Evolutionary conservation across 345 rosid species (phyloP).

Genomic region (Fremontodendron californicum): DNA sequence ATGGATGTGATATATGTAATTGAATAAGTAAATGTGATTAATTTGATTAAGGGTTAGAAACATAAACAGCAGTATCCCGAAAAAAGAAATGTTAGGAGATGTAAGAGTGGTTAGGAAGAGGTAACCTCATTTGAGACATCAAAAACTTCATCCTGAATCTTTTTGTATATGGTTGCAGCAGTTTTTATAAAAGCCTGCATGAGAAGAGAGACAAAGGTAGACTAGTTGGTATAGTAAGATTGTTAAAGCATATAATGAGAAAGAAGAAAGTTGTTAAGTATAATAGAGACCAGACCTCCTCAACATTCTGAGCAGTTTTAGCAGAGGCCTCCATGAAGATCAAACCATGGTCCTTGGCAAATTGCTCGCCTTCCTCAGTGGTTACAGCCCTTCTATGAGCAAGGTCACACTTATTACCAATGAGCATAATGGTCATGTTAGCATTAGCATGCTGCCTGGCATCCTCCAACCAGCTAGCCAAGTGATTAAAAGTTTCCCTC

Average conservation of each 20-base stretch:
- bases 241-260: background rate
- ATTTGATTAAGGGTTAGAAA: too few relatives aligned
- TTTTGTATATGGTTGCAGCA: constrained; percentile 90
- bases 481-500: constrained; percentile 90
- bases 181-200: constrained; percentile 83
- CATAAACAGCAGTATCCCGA: background rate
- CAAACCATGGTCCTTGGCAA: constrained; percentile 89
- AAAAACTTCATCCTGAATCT: constrained; percentile 94
- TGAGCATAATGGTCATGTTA: constrained; percentile 90
- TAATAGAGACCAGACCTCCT: constrained; percentile 46
- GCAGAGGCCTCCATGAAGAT: constrained; percentile 99
- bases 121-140: constrained; percentile 89
- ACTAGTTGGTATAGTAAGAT: too few relatives aligned
- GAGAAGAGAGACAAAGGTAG: background rate
- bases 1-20: too few relatives aligned
- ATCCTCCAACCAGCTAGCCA: constrained; percentile 95
- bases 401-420: constrained; percentile 88
- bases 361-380: constrained; percentile 92
- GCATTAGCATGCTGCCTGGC: constrained; percentile 98
- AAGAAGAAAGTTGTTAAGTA: background rate
- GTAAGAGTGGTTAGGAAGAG: background rate
- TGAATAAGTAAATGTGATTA: too few relatives aligned
- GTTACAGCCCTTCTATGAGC: constrained; percentile 91
- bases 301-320: constrained; percentile 93
- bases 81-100: background rate